phyloP scores from a whole-genome alignment of 768 basidiomycete genomes.

The Tulasnella sp. region DNA sequence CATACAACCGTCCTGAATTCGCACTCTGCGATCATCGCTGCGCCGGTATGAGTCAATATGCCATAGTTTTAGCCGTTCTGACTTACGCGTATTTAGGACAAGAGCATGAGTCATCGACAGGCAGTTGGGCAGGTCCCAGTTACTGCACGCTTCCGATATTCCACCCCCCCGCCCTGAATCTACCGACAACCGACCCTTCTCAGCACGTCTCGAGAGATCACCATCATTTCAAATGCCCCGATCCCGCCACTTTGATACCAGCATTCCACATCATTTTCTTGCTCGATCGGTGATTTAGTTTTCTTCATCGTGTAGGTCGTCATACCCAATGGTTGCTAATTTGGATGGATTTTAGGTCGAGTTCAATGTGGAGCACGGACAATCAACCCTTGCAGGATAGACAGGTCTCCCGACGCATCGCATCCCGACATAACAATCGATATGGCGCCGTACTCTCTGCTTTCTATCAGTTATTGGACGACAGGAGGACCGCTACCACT shows the following conservation, averaged over 20 bases:
- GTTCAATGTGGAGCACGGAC: constrained; percentile 37
- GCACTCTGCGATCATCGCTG: constrained; percentile 36
- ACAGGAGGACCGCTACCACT: constrained; percentile 25
- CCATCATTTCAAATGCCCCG: constrained; percentile 41
- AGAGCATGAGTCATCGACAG: constrained; percentile 35
- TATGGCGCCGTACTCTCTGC: constrained; percentile 50
- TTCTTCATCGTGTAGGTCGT: neutral
- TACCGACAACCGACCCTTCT: constrained; percentile 18
- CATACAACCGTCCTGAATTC: constrained; percentile 46
- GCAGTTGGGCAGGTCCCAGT: constrained; percentile 36
- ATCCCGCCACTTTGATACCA: constrained; percentile 30
- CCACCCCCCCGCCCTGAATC: constrained; percentile 30
- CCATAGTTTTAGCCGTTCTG: neutral
- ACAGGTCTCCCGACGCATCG: constrained; percentile 32
- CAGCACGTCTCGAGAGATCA: constrained; percentile 45
- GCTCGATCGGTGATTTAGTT: constrained; percentile 34
- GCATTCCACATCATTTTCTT: constrained; percentile 24
- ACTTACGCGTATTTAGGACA: constrained; percentile 32
- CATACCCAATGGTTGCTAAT: neutral
- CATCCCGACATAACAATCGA: constrained; percentile 32
- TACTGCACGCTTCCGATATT: constrained; percentile 45
- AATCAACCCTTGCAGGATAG: constrained; percentile 34
- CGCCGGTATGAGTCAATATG: neutral
- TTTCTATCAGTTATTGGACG: constrained; percentile 43
- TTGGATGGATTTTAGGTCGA: constrained; percentile 28